Conservation (phyloP, 176 grass and related monocot genomes). For the Oryza coarctata region DNA sequence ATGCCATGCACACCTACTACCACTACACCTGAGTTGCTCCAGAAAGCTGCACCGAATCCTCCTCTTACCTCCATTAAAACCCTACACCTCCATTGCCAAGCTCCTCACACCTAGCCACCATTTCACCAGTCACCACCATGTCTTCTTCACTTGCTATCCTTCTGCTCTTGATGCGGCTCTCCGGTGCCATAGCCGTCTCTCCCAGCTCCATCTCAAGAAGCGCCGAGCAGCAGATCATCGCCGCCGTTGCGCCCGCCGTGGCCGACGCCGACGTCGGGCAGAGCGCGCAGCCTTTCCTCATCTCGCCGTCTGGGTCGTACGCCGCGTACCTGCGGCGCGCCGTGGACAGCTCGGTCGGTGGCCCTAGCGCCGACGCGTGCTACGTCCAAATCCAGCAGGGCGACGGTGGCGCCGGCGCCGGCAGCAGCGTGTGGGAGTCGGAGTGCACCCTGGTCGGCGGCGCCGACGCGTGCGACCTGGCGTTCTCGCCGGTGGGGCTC, state of each 20-base stretch:
- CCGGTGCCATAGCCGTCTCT: conserved; percentile 22
- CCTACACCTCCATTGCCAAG: background rate
- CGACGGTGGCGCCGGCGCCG: background rate
- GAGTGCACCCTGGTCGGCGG: conserved; percentile 46
- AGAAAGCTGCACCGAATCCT: conserved; percentile 45
- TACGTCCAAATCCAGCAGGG: conserved; percentile 45
- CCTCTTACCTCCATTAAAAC: conserved; percentile 36
- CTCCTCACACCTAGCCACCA: conserved; percentile 28
- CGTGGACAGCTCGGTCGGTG: background rate
- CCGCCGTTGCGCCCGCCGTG: conserved; percentile 24
- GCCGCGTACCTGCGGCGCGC: conserved; percentile 48
- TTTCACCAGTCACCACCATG: background rate
- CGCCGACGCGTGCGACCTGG: conserved; percentile 44
- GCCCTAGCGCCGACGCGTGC: conserved; percentile 33
- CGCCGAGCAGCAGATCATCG: conserved; percentile 48
- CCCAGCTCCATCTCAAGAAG: conserved; percentile 46
- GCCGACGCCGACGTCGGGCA: conserved; percentile 26
- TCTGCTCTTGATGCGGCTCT: conserved; percentile 30
- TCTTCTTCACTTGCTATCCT: conserved; percentile 38
- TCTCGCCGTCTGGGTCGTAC: conserved; percentile 41
- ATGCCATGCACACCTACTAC: conserved; percentile 50
- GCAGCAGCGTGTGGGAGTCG: conserved; percentile 46
- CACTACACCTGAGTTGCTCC: conserved; percentile 40
- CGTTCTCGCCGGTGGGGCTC: conserved; percentile 49
- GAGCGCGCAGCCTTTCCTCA: conserved; percentile 42